Conservation (phyloP, 2,329 filamentous ascomycete genomes). For the Hymenoscyphus salicellus region DNA sequence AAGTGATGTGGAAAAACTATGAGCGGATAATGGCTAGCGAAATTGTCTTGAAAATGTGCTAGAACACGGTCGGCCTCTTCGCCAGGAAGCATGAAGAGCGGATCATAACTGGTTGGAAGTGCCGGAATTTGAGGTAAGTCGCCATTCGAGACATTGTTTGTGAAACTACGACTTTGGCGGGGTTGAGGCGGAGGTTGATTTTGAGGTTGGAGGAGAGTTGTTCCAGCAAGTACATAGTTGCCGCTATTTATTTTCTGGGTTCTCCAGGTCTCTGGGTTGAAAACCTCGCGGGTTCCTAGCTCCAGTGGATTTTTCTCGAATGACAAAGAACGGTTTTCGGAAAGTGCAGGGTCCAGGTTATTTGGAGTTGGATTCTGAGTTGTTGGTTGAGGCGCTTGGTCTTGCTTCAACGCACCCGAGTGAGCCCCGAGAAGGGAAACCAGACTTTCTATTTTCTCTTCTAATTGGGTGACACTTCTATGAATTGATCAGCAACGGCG, state of each 20-base stretch:
- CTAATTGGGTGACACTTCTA: slow-evolving; percentile 6
- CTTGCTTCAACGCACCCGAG: slow-evolving; percentile 9
- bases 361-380: slow-evolving; percentile 5
- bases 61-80: slow-evolving; percentile 18
- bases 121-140: neutral
- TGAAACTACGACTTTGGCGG: neutral
- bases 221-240: neutral
- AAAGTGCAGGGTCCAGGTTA: neutral
- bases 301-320: neutral
- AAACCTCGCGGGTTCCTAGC: neutral
- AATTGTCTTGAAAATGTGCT: slow-evolving; percentile 18
- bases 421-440: slow-evolving; percentile 24
- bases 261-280: neutral
- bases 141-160: neutral
- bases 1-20: slow-evolving; percentile 17
- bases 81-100: neutral
- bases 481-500: neutral
- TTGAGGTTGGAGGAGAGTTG: neutral
- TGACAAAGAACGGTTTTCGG: neutral
- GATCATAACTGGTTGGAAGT: neutral
- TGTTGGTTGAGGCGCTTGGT: slow-evolving; percentile 8
- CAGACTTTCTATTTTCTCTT: slow-evolving; percentile 24
- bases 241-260: neutral
- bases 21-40: slow-evolving; percentile 23
- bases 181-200: neutral